Conservation (phyloP, 257 asterid species). For the Linaria vulgaris region DNA sequence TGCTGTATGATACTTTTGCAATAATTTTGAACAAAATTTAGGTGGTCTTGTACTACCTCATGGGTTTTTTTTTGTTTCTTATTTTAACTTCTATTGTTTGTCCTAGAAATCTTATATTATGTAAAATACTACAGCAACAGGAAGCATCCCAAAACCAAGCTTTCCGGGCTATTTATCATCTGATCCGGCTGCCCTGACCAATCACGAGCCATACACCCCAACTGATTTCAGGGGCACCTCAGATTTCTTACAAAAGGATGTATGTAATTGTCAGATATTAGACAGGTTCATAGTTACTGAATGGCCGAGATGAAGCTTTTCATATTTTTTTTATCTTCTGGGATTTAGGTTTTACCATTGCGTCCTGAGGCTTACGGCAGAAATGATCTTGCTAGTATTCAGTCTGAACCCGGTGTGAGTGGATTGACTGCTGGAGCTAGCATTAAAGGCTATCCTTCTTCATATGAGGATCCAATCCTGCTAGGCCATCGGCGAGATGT, state of each 20-base stretch:
- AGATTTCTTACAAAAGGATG: conserved; percentile 48
- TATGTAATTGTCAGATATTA: conserved; percentile 30
- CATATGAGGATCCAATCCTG: conserved; percentile 48
- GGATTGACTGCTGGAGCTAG: conserved; percentile 45
- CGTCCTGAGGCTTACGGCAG: conserved; percentile 43
- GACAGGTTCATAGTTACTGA: conserved; percentile 12
- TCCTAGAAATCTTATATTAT: conserved; percentile 1
- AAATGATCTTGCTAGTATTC: conserved; percentile 34
- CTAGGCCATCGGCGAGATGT: conserved; percentile 40
- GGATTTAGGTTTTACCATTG: conserved; percentile 45
- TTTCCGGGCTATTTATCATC: conserved; percentile 59
- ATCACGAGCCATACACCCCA: conserved; percentile 43
- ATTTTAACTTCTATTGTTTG: neutral
- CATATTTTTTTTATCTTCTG: conserved; percentile 13
- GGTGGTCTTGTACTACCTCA: conserved; percentile 3
- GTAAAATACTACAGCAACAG: conserved; percentile 32
- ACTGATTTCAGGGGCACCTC: conserved; percentile 37
- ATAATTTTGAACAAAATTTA: neutral
- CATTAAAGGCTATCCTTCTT: conserved; percentile 45
- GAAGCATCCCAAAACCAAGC: conserved; percentile 36
- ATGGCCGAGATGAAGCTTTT: conserved; percentile 11
- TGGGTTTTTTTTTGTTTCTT: neutral
- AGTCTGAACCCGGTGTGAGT: conserved; percentile 42
- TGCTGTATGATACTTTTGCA: neutral
- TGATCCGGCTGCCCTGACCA: conserved; percentile 43